Evolutionary conservation across 371 early-diverging fungal genomes (phyloP).

Genomic region (Rhizopus delemar): DNA sequence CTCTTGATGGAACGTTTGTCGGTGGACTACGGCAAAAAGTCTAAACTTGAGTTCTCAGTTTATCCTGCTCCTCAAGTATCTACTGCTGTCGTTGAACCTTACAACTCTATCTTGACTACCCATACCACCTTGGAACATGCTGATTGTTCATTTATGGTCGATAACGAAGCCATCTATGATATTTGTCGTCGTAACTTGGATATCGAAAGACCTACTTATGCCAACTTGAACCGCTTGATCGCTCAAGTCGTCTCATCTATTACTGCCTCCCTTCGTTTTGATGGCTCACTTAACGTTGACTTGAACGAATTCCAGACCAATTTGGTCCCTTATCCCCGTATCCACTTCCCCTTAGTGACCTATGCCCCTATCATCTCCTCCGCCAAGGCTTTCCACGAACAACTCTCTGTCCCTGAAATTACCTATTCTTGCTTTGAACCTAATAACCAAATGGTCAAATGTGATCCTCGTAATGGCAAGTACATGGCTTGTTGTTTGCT

Average conservation of each 20-base stretch:
- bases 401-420: slow-evolving; percentile 83
- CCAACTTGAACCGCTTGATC: slow-evolving; percentile 98
- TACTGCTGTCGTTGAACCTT: slow-evolving; percentile 97
- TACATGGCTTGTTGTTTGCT: slow-evolving; percentile 93
- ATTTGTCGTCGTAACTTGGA: slow-evolving; percentile 98
- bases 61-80: slow-evolving; percentile 98
- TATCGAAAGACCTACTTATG: slow-evolving; percentile 97
- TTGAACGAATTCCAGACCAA: slow-evolving; percentile 95
- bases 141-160: slow-evolving; percentile 98
- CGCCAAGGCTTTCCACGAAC: slow-evolving; percentile 89
- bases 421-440: slow-evolving; percentile 90
- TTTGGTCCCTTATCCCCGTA: slow-evolving; percentile 94
- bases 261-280: slow-evolving; percentile 97
- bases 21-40: slow-evolving; percentile 98
- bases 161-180: slow-evolving; percentile 99
- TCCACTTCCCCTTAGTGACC: slow-evolving; percentile 96
- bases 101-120: slow-evolving; percentile 98
- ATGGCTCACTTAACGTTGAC: slow-evolving; percentile 92
- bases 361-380: slow-evolving; percentile 90
- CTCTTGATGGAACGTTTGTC: slow-evolving; percentile 96
- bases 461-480: slow-evolving; percentile 89
- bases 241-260: slow-evolving; percentile 99
- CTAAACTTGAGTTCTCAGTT: slow-evolving; percentile 97
- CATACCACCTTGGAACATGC: slow-evolving; percentile 98
- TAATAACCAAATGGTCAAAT: slow-evolving; percentile 94